These are phyloP conservation scores for Aspergillus nanangensis DNA, from an alignment of 495 filamentous ascomycete species.

Conservation along the genomic window DNA sequence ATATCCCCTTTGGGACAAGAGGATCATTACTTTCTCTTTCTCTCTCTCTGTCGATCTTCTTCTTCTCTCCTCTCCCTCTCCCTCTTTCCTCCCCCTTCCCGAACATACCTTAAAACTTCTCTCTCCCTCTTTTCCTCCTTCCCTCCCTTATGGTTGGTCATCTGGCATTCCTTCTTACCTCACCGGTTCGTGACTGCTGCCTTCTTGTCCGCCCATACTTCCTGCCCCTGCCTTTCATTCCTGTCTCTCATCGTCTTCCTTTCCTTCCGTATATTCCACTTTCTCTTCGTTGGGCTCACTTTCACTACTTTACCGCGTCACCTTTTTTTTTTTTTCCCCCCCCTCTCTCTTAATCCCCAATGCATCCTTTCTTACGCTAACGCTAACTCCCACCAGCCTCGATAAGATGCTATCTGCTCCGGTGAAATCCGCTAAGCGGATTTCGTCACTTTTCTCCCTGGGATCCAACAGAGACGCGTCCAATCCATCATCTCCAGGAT, in stretches of 20 bases:
- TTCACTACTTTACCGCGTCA: too few species aligned
- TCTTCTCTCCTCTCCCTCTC: background rate
- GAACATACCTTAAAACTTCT: constrained; percentile 5
- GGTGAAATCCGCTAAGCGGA: constrained; percentile 46
- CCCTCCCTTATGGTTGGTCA: constrained; percentile 30
- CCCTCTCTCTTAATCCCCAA: constrained; percentile 6
- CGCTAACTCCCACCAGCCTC: constrained; percentile 5
- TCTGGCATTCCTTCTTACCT: constrained; percentile 22
- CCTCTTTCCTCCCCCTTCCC: constrained; percentile 11
- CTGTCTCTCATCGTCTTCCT: constrained; percentile 4
- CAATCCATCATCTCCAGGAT: constrained; percentile 21
- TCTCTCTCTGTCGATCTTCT: background rate
- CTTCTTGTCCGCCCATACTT: background rate
- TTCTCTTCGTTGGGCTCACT: too few species aligned
- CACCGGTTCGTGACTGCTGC: constrained; percentile 10
- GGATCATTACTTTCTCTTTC: background rate
- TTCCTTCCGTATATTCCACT: too few species aligned
- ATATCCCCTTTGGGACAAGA: too few species aligned
- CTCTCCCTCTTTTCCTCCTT: constrained; percentile 3
- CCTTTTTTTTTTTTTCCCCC: background rate
- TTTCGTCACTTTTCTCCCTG: constrained; percentile 45
- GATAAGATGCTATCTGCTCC: constrained; percentile 43
- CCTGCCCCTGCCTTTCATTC: background rate
- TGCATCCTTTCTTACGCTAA: background rate
- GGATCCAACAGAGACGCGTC: constrained; percentile 33